A percentile compares a stretch with the other conserved stretches of the same genome.
Evolutionary conservation across 208 protist species (phyloP).

Genomic region (Leishmania arabica): DNA sequence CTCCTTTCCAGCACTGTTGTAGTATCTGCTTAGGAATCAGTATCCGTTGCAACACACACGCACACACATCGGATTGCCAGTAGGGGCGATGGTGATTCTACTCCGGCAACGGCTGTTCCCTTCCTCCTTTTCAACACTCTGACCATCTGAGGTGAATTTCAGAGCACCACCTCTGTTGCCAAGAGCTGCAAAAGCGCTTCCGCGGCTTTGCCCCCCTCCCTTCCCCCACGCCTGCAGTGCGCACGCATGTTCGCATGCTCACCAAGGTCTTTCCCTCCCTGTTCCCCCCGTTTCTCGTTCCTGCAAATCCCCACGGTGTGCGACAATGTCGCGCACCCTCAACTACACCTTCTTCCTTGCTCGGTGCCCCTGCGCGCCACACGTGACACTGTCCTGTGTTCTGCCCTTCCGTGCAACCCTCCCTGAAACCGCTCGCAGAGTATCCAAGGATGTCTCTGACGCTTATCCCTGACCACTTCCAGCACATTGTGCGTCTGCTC

Average conservation of each 20-base stretch:
- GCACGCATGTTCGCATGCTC: background rate
- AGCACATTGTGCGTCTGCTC: conserved; percentile 99
- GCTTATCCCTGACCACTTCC: conserved; percentile 94
- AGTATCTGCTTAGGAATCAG: background rate
- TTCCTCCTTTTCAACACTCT: background rate
- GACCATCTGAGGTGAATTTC: background rate
- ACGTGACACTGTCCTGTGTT: background rate
- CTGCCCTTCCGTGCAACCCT: background rate
- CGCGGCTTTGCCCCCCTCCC: no score
- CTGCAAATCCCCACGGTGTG: background rate
- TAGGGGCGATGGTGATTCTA: background rate
- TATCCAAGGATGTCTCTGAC: conserved; percentile 38
- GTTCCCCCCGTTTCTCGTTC: background rate
- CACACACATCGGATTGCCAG: background rate
- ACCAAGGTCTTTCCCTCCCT: background rate
- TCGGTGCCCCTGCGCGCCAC: background rate
- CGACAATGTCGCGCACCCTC: background rate
- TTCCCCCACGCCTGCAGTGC: background rate
- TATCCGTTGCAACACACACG: background rate
- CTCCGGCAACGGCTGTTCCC: background rate
- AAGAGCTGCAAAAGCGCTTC: background rate
- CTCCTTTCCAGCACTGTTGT: background rate
- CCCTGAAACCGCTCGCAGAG: background rate
- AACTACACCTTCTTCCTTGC: background rate
- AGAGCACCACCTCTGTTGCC: background rate